phyloP scores from a whole-genome alignment of 345 rosid species.

The Sapria himalayana region DNA sequence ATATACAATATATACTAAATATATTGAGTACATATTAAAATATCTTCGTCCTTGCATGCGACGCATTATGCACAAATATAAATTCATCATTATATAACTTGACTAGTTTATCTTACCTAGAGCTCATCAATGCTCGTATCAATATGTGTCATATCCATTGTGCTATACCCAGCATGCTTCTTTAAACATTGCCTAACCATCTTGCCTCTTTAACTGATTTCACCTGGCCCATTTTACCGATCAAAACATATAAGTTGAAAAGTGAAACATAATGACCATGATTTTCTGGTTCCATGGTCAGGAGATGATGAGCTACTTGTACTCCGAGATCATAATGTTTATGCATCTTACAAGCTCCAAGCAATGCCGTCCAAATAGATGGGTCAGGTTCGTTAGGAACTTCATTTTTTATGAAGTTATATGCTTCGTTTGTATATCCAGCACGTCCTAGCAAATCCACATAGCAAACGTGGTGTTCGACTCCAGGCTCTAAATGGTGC shows the following conservation, averaged over 20 bases:
- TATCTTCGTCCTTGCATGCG: no score
- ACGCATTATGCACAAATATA: no score
- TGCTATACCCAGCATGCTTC: constrained; percentile 67
- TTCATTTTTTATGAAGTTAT: constrained; percentile 22
- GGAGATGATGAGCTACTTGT: constrained; percentile 47
- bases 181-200: constrained; percentile 40
- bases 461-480: constrained; percentile 66
- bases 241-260: constrained; percentile 60
- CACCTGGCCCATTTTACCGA: constrained; percentile 50
- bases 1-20: no score
- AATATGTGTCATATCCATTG: no score
- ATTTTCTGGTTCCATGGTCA: constrained; percentile 52
- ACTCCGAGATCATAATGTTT: constrained; percentile 57
- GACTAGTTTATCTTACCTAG: no score
- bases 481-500: constrained; percentile 26
- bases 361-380: constrained; percentile 83
- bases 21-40: no score
- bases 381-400: constrained; percentile 28
- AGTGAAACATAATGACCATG: constrained; percentile 82
- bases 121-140: not conserved
- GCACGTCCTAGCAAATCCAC: constrained; percentile 84
- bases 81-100: no score
- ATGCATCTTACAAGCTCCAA: constrained; percentile 93
- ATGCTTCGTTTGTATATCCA: constrained; percentile 46
- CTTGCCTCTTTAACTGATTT: constrained; percentile 33